Base-by-base conservation (phyloP, 2,329 filamentous ascomycete species). In the Periconia digitata region DNA sequence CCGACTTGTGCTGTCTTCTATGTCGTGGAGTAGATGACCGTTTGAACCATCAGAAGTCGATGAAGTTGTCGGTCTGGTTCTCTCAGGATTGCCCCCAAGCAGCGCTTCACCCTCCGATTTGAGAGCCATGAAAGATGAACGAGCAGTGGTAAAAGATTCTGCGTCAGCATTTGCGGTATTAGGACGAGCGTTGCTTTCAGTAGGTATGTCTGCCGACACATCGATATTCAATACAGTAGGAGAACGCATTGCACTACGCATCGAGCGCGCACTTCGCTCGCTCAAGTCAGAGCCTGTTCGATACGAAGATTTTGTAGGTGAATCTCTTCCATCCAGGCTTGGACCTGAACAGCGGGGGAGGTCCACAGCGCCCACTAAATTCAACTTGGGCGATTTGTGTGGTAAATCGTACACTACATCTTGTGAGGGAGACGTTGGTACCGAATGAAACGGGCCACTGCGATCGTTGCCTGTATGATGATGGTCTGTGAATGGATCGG, bases 271-370 rank as follows among this genome's bases (percentile, higher is more conserved):
- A 18, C 79, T 82, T 8, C 69, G 69, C 12, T 83, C 81, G 46
- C 80, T 83, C 3, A 84, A 68, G 23, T 76, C 79, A 1, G 81
- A 84, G 3, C 74, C 74, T 2, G 81, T 84, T 17, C 80, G 76
- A 29, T 83, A 79, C 35, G 74, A 64, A 6, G 72, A 77, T 51
- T 78, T 80, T 2, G 77, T 73, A 0, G 79, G 76, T 2, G 79
- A 81, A 1, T 67, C 46, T 12, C 72, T 70, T 3, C 77, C 67
- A 3, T 52, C 56, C 0, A 63, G 58, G 12, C 48, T 60, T 8
- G 57, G 55, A 23, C 51, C 62, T n/a, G 50, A 50, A 10, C 49
- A 52, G 4, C 50, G 49, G 27, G 53, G 46, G 8, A 51, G 43
- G 34, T 48, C 34, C 18, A 44, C 40, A 47, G 44, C 54, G 7